phyloP scores from a whole-genome alignment of 371 early-diverging fungal species.

The Batkoa obscura region DNA sequence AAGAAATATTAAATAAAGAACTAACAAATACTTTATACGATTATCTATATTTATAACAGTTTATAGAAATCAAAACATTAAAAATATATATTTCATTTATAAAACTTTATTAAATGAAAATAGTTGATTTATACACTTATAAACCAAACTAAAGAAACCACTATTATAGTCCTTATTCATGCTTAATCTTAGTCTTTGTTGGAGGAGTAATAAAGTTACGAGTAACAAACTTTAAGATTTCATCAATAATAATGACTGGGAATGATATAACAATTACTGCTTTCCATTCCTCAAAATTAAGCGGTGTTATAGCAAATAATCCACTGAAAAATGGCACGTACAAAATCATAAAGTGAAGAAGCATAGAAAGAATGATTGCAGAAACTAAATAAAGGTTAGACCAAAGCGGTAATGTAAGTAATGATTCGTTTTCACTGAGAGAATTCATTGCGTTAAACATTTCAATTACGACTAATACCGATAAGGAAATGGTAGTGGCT shows the following conservation, averaged over 20 bases:
- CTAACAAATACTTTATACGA: no score
- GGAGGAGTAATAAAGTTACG: conserved; percentile 41
- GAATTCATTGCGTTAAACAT: conserved; percentile 94
- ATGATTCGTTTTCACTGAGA: conserved; percentile 79
- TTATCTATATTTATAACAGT: no score
- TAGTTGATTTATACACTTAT: no score
- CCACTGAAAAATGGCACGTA: conserved; percentile 62
- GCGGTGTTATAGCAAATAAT: conserved; percentile 73
- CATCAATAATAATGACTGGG: conserved; percentile 86
- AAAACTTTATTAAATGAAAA: no score
- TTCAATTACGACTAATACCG: conserved; percentile 87
- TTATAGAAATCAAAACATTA: no score
- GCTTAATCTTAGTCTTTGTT: no score
- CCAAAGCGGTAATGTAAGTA: conserved; percentile 79
- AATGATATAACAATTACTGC: conserved; percentile 70
- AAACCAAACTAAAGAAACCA: no score
- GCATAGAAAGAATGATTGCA: conserved; percentile 73
- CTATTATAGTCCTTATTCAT: no score
- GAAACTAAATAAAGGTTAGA: conserved; percentile 69
- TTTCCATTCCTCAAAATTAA: conserved; percentile 77
- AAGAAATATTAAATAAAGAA: no score
- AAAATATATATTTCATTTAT: no score
- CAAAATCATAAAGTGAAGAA: conserved; percentile 82
- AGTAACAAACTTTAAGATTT: conserved; percentile 67
- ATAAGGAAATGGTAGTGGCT: conserved; percentile 89